A percentile compares a stretch with the other conserved stretches of the same genome.
Conservation (phyloP, 2,329 filamentous ascomycete species). For the Trichoderma asperellum region DNA sequence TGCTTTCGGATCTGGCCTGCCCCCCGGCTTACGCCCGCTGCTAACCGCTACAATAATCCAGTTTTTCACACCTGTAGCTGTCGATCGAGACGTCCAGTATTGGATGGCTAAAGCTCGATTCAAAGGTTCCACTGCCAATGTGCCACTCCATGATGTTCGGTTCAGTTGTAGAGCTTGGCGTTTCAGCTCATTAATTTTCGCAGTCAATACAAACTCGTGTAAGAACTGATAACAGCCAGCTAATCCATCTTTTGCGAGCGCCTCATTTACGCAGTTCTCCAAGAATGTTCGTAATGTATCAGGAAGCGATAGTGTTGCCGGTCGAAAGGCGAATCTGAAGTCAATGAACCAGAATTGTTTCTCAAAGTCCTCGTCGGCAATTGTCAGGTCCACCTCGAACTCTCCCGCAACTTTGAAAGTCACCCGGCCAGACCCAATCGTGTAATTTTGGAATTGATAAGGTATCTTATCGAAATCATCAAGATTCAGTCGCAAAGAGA, state of each 20-base stretch:
- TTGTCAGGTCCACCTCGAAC: conserved; percentile 91
- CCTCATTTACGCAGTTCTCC: conserved; percentile 72
- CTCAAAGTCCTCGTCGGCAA: conserved; percentile 80
- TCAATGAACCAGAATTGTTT: conserved; percentile 95
- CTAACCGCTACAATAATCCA: conserved; percentile 89
- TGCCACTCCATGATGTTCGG: conserved; percentile 75
- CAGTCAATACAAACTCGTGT: conserved; percentile 84
- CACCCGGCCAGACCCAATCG: conserved; percentile 81
- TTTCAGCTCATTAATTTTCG: conserved; percentile 83
- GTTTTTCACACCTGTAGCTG: conserved; percentile 67
- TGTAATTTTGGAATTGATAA: conserved; percentile 74
- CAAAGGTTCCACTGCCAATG: conserved; percentile 75
- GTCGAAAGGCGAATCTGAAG: conserved; percentile 80
- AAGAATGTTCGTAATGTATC: conserved; percentile 67
- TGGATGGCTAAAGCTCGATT: conserved; percentile 84
- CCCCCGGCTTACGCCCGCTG: conserved; percentile 60
- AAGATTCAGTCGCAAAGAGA: conserved; percentile 82
- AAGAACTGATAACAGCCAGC: conserved; percentile 82
- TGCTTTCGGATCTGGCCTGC: conserved; percentile 46
- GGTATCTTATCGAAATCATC: conserved; percentile 80
- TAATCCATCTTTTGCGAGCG: conserved; percentile 71
- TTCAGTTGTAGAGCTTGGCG: conserved; percentile 75
- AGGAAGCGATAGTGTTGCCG: conserved; percentile 64
- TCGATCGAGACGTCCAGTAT: conserved; percentile 75
- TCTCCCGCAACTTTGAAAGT: conserved; percentile 84